Conservation (phyloP, 2,329 filamentous ascomycete species). For the Chaetothyriales sp. region DNA sequence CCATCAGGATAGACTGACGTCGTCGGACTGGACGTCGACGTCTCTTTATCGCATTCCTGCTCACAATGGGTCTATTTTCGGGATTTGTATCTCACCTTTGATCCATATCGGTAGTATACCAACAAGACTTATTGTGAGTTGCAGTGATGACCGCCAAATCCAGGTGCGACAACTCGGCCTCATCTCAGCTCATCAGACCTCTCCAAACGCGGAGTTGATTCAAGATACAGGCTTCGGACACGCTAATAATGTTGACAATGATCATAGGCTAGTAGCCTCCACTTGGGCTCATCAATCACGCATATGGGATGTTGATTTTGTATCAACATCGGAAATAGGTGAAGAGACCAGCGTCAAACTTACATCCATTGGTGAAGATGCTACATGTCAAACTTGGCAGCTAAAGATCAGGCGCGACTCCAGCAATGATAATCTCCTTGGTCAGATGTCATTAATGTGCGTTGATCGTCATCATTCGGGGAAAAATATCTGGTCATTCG, state of each 20-base stretch:
- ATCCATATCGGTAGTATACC: constrained; percentile 26
- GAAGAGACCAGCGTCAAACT: constrained; percentile 32
- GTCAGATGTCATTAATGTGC: constrained; percentile 28
- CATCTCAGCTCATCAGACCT: constrained; percentile 12
- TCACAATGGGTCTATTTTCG: constrained; percentile 90
- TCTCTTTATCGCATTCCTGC: constrained; percentile 45
- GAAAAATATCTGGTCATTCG: constrained; percentile 80
- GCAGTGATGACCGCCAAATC: constrained; percentile 86
- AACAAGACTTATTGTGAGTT: constrained; percentile 63
- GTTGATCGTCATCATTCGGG: constrained; percentile 56
- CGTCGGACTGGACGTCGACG: constrained; percentile 19
- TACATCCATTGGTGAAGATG: constrained; percentile 74
- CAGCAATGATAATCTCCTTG: constrained; percentile 6
- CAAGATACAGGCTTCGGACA: constrained; percentile 51
- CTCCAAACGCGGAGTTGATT: constrained; percentile 7
- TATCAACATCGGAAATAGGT: constrained; percentile 21
- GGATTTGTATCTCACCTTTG: constrained; percentile 58
- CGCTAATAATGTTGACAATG: constrained; percentile 18
- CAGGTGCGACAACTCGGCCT: constrained; percentile 70
- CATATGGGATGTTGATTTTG: constrained; percentile 74
- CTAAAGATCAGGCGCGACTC: constrained; percentile 27
- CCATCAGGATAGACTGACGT: constrained; percentile 17
- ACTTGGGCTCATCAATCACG: constrained; percentile 77
- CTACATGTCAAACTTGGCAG: constrained; percentile 59
- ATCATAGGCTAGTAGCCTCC: constrained; percentile 36